Base-by-base conservation (phyloP, 1,284 basidiomycete species). In the Ganoderma meredithae region DNA sequence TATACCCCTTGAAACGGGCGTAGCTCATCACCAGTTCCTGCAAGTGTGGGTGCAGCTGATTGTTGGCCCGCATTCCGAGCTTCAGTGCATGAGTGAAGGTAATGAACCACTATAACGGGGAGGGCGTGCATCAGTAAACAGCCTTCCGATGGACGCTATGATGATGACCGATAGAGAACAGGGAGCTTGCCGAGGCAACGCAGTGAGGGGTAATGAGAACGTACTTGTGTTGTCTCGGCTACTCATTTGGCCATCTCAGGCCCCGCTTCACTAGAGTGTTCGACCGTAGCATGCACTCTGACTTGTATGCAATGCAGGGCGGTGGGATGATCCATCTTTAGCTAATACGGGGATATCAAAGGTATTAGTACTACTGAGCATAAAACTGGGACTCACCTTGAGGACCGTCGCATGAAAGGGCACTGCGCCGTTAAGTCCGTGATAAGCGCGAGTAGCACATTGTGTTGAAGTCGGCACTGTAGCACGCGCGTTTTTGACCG, bases 1-100 rank as follows among this genome's bases (percentile, higher is more conserved):
- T 95, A 76, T 92, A 95, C 6, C 93, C 94, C 77, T 96, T 96
- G 82, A 98, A 98, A 62, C 94, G 86, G 2, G 95, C 93, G 79
- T 96, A 97, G 7, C 95, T 92, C 1, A 93, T 94, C 76, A 99
- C 96, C 9, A 99, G 88, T 72, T 98, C 97, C 74, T 97, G 95
- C 58, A 99, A 79, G 71, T 98, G 90, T 0, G 97, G 97, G 79
- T 99, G 97, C 10, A 99, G 84, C 78, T 99, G 96, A 78, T 99
- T 97, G 79, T 99, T 99, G 3, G 98, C 97, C 40, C 95, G 88
- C 76, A 99, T 83, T 52, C 94, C 91, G 67, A 99, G 85, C 78
- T 97, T 97, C 60, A 99, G 86, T 0, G 97, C 97, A 76, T 99
- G 97, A 95, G 99, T 98, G 74, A 99, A 97, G 0, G 97, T 99